Evolutionary conservation across 2,329 filamentous ascomycete genomes (phyloP).

Genomic region (Ophiostoma piceae): DNA sequence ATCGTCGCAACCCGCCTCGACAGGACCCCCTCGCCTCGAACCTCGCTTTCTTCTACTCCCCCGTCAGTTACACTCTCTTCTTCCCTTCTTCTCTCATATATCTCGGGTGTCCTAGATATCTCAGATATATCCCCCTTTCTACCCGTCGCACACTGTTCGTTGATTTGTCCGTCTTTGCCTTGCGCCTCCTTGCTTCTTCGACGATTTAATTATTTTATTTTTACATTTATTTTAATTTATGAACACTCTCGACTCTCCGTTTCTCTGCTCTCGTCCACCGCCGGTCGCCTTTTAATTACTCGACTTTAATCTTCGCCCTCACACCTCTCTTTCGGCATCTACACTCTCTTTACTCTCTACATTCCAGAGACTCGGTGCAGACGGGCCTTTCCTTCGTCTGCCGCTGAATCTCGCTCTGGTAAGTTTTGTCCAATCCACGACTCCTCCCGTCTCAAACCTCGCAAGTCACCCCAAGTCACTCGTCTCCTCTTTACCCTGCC

Average conservation of each 20-base stretch:
- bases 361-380: conserved; percentile 26
- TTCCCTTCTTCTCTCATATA: neutral
- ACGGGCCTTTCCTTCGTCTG: conserved; percentile 27
- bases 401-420: conserved; percentile 27
- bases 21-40: neutral
- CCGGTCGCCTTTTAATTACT: conserved; percentile 7
- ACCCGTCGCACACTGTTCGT: neutral
- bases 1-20: neutral
- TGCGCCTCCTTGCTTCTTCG: conserved; percentile 8
- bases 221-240: conserved; percentile 14
- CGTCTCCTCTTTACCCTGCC: neutral
- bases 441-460: neutral
- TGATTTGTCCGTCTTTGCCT: conserved; percentile 10
- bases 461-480: neutral
- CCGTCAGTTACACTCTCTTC: neutral
- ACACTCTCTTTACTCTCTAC: conserved; percentile 8
- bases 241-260: conserved; percentile 8
- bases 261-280: conserved; percentile 12
- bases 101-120: neutral
- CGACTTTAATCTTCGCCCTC: conserved; percentile 2
- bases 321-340: neutral
- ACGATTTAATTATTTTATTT: neutral
- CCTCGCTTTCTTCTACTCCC: neutral
- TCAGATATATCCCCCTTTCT: neutral
- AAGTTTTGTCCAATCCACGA: conserved; percentile 9